A percentile compares a stretch with the other conserved stretches of the same genome.
Evolutionary conservation across 495 filamentous ascomycete genomes (phyloP).

Genomic region (Trichoderma gamsii): DNA sequence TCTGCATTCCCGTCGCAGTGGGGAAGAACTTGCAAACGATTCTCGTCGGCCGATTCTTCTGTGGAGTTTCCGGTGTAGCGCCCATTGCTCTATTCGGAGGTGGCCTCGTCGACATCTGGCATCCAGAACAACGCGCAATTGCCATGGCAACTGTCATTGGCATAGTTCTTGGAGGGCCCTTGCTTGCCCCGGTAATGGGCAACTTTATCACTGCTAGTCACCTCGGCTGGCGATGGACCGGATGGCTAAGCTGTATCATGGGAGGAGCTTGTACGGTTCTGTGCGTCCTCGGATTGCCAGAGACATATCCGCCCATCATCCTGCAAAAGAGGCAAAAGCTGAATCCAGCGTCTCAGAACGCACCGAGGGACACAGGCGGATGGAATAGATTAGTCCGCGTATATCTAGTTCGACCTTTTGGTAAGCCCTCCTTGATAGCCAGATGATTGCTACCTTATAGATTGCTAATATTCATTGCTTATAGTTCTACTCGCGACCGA

Average conservation of each 20-base stretch:
- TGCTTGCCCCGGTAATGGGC: slow-evolving; percentile 50
- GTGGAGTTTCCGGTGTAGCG: slow-evolving; percentile 57
- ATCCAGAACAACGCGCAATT: slow-evolving; percentile 52
- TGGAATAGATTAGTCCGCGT: neutral
- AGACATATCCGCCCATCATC: slow-evolving; percentile 52
- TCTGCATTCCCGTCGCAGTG: slow-evolving; percentile 56
- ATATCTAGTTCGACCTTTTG: slow-evolving; percentile 8
- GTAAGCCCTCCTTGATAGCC: neutral
- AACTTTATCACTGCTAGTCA: slow-evolving; percentile 29
- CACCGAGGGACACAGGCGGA: neutral
- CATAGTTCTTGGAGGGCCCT: slow-evolving; percentile 51
- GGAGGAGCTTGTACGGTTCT: slow-evolving; percentile 24
- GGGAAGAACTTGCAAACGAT: slow-evolving; percentile 56
- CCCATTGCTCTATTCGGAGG: slow-evolving; percentile 58
- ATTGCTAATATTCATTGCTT: neutral
- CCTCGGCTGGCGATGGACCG: slow-evolving; percentile 60
- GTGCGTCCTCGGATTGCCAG: slow-evolving; percentile 38
- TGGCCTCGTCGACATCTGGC: slow-evolving; percentile 56
- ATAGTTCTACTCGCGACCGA: slow-evolving; percentile 21
- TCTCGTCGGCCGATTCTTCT: slow-evolving; percentile 55
- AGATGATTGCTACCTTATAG: neutral
- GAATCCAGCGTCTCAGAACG: slow-evolving; percentile 21
- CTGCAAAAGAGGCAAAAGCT: slow-evolving; percentile 44
- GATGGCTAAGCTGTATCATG: slow-evolving; percentile 50
- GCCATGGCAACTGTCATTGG: slow-evolving; percentile 53